A percentile compares a stretch with the other conserved stretches of the same genome.
These are phyloP conservation scores for Cladophialophora carrionii DNA, from an alignment of 2,329 filamentous ascomycete genomes.

Conservation along the genomic window DNA sequence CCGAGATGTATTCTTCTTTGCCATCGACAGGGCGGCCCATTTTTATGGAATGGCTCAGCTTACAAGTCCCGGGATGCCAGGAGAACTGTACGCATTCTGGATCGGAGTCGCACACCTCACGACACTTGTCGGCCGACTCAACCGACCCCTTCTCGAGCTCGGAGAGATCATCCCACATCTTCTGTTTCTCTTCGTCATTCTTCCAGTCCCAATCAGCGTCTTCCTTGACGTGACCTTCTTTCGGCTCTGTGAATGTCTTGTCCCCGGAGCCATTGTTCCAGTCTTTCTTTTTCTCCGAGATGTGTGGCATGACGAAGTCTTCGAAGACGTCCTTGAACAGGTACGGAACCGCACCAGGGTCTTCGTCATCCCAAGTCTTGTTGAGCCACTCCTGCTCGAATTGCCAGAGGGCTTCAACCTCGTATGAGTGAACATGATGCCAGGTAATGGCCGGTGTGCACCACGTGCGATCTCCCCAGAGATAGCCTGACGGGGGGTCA, in stretches of 20 bases:
- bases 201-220: constrained; percentile 32
- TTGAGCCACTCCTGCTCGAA: constrained; percentile 34
- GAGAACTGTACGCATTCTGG: constrained; percentile 30
- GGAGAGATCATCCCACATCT: constrained; percentile 28
- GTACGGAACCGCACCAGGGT: constrained; percentile 27
- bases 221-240: constrained; percentile 28
- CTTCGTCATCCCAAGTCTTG: constrained; percentile 28
- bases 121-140: constrained; percentile 26
- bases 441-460: constrained; percentile 34
- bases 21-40: constrained; percentile 23
- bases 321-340: constrained; percentile 32
- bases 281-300: constrained; percentile 25
- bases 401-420: constrained; percentile 33
- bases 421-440: constrained; percentile 31
- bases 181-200: constrained; percentile 29
- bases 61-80: constrained; percentile 33
- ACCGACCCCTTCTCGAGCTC: constrained; percentile 22
- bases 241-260: constrained; percentile 28
- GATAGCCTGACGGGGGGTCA: constrained; percentile 28
- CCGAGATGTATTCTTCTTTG: constrained; percentile 26
- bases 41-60: constrained; percentile 25
- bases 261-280: constrained; percentile 34
- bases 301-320: constrained; percentile 26
- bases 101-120: constrained; percentile 26
- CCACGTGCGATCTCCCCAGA: constrained; percentile 25